A percentile compares a stretch with the other conserved stretches of the same genome.
These are phyloP conservation scores for Steccherinum ochraceum DNA, from an alignment of 768 basidiomycete species.

Conservation along the genomic window DNA sequence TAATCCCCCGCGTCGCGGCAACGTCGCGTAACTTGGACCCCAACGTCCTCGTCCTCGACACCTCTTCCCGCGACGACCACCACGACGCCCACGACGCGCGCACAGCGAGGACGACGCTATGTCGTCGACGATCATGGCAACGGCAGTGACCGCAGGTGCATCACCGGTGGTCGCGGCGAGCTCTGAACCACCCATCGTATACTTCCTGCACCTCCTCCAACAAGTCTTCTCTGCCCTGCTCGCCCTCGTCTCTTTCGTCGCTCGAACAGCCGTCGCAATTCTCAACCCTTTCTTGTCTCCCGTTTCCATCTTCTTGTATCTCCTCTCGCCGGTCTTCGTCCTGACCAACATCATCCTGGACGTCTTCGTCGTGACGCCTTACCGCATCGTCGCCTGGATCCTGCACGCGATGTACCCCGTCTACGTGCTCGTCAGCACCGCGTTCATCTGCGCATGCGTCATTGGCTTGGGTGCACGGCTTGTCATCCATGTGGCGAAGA, in stretches of 20 bases:
- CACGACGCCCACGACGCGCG: too few relatives aligned
- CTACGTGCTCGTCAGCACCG: constrained; percentile 19
- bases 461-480: constrained; percentile 16
- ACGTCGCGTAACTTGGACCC: background rate
- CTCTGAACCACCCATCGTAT: constrained; percentile 8
- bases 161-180: background rate
- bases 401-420: constrained; percentile 18
- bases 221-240: background rate
- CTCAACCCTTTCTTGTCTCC: constrained; percentile 10
- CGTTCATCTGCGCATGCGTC: constrained; percentile 12
- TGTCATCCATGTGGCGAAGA: background rate
- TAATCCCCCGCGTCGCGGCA: too few relatives aligned
- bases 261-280: background rate
- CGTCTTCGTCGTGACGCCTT: constrained; percentile 41
- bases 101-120: background rate
- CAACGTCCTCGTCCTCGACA: background rate
- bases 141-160: background rate
- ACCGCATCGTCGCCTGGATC: constrained; percentile 19
- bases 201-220: constrained; percentile 4
- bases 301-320: constrained; percentile 26
- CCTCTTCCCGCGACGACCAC: background rate
- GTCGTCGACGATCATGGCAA: background rate
- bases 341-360: constrained; percentile 35
- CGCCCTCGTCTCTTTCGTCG: background rate
- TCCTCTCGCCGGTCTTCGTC: constrained; percentile 43